Conservation (phyloP, 495 filamentous ascomycete species). For the Xylaria venustula region DNA sequence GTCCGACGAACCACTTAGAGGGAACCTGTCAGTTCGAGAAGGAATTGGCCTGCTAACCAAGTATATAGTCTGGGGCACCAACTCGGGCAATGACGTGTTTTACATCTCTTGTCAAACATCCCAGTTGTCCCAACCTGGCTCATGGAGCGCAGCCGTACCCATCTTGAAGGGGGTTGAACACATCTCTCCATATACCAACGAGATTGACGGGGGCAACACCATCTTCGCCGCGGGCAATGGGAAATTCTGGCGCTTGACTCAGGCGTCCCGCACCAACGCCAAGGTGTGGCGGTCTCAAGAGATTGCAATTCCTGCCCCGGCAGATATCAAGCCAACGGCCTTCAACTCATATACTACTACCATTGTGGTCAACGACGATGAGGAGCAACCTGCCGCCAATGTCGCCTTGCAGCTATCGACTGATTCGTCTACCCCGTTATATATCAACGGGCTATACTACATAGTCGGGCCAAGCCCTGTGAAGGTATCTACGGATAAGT, state of each 20-base stretch:
- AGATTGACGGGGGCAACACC: slow-evolving; percentile 7
- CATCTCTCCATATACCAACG: slow-evolving; percentile 5
- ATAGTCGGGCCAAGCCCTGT: background rate
- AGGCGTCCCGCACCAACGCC: slow-evolving; percentile 1
- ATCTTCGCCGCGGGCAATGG: slow-evolving; percentile 4
- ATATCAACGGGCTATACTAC: slow-evolving; percentile 11
- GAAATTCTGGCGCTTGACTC: slow-evolving; percentile 1
- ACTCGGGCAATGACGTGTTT: slow-evolving; percentile 4
- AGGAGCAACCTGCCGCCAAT: background rate
- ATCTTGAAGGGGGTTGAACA: background rate
- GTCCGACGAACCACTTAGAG: too few relatives aligned
- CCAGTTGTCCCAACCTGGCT: background rate
- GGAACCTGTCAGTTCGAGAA: too few relatives aligned
- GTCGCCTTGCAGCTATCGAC: background rate
- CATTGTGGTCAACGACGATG: background rate
- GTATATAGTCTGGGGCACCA: slow-evolving; percentile 2
- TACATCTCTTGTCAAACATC: slow-evolving; percentile 2
- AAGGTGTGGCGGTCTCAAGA: slow-evolving; percentile 8
- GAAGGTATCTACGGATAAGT: background rate
- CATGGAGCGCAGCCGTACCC: slow-evolving; percentile 6
- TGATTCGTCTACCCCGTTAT: background rate
- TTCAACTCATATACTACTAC: slow-evolving; percentile 14
- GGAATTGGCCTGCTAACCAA: background rate
- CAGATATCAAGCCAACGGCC: background rate
- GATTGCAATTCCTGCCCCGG: background rate